Percentiles rank a stretch among this genome's conserved stretches.
Conservation (phyloP, 139 green algal species). For the Auxenochlorella pyrenoidosa region DNA sequence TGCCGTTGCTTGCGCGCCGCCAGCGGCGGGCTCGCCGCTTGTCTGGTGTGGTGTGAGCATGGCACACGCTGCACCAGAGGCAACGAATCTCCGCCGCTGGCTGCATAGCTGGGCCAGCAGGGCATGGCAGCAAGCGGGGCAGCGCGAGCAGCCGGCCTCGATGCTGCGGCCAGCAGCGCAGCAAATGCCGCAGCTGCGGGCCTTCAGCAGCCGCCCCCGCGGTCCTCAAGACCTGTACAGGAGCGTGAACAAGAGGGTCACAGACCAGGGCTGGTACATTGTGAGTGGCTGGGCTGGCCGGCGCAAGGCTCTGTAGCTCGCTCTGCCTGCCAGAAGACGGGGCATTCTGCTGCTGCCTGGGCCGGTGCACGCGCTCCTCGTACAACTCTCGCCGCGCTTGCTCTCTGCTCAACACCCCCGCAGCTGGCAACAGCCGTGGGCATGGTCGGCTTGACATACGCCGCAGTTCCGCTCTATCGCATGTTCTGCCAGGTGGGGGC, state of each 20-base stretch:
- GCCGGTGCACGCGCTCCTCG: too few species aligned
- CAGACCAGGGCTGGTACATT: conserved; percentile 50
- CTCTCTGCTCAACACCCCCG: too few species aligned
- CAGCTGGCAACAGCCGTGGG: conserved; percentile 82
- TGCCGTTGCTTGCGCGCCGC: too few species aligned
- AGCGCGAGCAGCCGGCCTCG: not conserved
- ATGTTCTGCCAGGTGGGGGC: conserved; percentile 52
- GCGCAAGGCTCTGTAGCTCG: not conserved
- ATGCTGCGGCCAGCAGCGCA: too few species aligned
- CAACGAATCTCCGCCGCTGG: not conserved
- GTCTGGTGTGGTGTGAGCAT: not conserved
- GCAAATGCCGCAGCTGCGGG: conserved; percentile 10
- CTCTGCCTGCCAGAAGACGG: too few species aligned
- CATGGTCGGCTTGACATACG: conserved; percentile 96
- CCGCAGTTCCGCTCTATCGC: conserved; percentile 92
- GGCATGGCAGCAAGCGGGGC: not conserved
- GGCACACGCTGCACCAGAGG: not conserved
- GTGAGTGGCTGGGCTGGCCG: conserved; percentile 44
- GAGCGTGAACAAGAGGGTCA: conserved; percentile 9
- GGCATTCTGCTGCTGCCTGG: too few species aligned
- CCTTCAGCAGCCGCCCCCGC: not conserved
- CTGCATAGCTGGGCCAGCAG: not conserved
- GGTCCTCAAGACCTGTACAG: not conserved
- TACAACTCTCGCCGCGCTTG: too few species aligned
- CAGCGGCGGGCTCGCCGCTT: not conserved